phyloP scores from a whole-genome alignment of 176 grass and related monocot genomes.

The Canna indica region DNA sequence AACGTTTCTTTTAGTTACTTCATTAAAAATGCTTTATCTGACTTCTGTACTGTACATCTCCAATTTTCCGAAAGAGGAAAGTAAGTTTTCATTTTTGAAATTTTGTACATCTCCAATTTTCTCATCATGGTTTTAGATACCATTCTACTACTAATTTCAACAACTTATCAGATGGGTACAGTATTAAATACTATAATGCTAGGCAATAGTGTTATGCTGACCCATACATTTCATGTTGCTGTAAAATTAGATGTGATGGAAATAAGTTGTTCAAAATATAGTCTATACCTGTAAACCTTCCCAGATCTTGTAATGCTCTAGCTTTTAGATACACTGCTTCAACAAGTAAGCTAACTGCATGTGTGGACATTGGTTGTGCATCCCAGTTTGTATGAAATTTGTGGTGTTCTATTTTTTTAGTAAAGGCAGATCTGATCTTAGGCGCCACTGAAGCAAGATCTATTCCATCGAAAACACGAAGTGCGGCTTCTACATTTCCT shows the following conservation, averaged over 20 bases:
- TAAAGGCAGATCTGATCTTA: constrained; percentile 73
- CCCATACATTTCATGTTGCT: too few species aligned
- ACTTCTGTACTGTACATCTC: too few species aligned
- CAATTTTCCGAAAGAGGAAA: too few species aligned
- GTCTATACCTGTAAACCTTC: constrained; percentile 66
- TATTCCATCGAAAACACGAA: constrained; percentile 80
- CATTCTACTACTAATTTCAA: too few species aligned
- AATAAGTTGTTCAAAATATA: neutral
- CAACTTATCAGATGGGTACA: neutral
- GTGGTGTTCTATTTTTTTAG: constrained; percentile 46
- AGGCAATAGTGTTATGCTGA: neutral
- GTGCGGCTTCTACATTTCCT: constrained; percentile 81
- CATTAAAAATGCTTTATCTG: too few species aligned
- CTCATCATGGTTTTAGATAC: too few species aligned
- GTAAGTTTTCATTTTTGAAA: too few species aligned
- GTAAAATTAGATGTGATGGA: neutral
- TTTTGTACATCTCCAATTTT: too few species aligned
- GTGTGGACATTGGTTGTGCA: constrained; percentile 61
- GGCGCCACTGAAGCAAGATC: constrained; percentile 61
- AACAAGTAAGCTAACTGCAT: constrained; percentile 73
- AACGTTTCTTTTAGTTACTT: too few species aligned
- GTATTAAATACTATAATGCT: neutral
- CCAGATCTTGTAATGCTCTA: constrained; percentile 80
- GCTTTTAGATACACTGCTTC: constrained; percentile 90
- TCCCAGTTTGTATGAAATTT: constrained; percentile 49